Evolutionary conservation across 371 early-diverging fungal species (phyloP).

Genomic region (Nematocida ironsii): DNA sequence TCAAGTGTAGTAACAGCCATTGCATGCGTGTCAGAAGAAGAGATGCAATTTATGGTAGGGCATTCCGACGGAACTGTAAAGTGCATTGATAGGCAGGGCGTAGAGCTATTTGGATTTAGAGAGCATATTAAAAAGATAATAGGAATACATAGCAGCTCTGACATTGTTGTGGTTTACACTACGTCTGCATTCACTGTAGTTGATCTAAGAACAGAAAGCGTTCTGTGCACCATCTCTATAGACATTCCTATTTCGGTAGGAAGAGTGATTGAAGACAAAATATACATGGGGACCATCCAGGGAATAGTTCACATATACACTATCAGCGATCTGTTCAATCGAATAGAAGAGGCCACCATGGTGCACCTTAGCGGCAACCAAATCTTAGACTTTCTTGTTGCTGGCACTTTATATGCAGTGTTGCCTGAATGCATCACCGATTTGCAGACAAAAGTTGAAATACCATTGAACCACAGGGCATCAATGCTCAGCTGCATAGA

Average conservation of each 20-base stretch:
- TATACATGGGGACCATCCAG: constrained; percentile 18
- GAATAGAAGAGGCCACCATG: background rate
- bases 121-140: constrained; percentile 40
- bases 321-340: constrained; percentile 18
- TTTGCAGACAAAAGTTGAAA: background rate
- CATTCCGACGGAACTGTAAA: constrained; percentile 33
- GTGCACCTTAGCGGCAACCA: background rate
- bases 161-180: constrained; percentile 13
- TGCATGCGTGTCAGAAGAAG: background rate
- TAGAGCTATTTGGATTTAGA: constrained; percentile 29
- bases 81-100: constrained; percentile 8
- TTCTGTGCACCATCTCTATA: background rate
- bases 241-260: constrained; percentile 7
- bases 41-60: constrained; percentile 8
- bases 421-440: background rate
- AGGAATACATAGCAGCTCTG: background rate
- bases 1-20: background rate
- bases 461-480: constrained; percentile 18
- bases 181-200: constrained; percentile 11
- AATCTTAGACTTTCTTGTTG: constrained; percentile 10
- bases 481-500: background rate
- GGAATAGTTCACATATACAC: constrained; percentile 43
- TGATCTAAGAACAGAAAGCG: constrained; percentile 35
- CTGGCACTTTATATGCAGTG: background rate
- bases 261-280: background rate